Percentiles rank a stretch among this genome's conserved stretches.
These are phyloP conservation scores for Oryza officinalis DNA, from an alignment of 176 grass and related monocot genomes.

Conservation along the genomic window DNA sequence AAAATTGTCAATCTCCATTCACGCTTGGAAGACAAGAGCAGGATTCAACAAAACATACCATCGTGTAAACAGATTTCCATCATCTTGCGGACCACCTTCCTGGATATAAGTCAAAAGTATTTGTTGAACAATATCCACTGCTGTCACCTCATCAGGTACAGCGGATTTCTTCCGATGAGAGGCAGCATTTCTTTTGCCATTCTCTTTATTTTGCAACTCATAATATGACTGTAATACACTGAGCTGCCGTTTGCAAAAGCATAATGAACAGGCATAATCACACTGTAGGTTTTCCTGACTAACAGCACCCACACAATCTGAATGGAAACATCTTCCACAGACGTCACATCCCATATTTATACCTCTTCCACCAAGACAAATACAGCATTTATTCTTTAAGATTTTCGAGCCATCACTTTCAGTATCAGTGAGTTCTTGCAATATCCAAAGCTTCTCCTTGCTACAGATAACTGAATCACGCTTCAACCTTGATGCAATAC, in stretches of 20 bases:
- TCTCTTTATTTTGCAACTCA: conserved; percentile 74
- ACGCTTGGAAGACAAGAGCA: conserved; percentile 24
- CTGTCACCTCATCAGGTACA: conserved; percentile 49
- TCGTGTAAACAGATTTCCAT: conserved; percentile 86
- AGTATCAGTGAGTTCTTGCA: conserved; percentile 66
- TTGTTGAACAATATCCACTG: conserved; percentile 75
- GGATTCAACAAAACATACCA: conserved; percentile 62
- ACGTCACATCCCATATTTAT: conserved; percentile 72
- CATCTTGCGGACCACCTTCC: conserved; percentile 79
- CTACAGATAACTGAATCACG: conserved; percentile 73
- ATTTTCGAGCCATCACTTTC: conserved; percentile 37
- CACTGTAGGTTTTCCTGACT: conserved; percentile 67
- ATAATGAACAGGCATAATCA: conserved; percentile 78
- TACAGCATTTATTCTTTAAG: conserved; percentile 74
- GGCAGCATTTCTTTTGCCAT: conserved; percentile 53
- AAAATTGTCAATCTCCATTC: conserved; percentile 29
- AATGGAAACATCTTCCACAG: conserved; percentile 91
- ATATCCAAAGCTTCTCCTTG: conserved; percentile 83
- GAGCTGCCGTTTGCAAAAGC: conserved; percentile 86
- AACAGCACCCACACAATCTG: conserved; percentile 80
- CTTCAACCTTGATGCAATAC: conserved; percentile 93
- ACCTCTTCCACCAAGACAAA: conserved; percentile 76
- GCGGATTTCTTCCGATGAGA: conserved; percentile 50
- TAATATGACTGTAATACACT: conserved; percentile 68
- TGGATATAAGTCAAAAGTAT: conserved; percentile 89